These are phyloP conservation scores for Alternaria sp. DNA, from an alignment of 2,329 filamentous ascomycete species.

Conservation along the genomic window DNA sequence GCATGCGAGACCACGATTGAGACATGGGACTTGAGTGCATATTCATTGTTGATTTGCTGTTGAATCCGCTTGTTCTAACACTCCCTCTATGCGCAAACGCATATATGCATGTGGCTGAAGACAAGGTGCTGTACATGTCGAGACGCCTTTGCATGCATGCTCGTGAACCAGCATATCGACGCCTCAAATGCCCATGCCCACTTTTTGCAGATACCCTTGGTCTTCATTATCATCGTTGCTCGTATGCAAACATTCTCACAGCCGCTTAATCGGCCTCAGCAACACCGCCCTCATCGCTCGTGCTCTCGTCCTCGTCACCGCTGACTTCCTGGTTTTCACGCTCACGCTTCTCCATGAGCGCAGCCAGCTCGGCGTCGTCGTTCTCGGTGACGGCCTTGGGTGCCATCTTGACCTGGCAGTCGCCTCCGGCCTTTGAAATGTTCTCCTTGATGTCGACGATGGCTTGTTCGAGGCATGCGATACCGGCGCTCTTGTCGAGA, in stretches of 20 bases:
- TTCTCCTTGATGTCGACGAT: slow-evolving; percentile 84
- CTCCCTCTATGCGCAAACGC: not conserved
- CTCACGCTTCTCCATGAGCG: slow-evolving; percentile 98
- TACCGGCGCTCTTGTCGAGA: slow-evolving; percentile 88
- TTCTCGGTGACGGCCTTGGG: slow-evolving; percentile 99
- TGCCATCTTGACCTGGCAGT: slow-evolving; percentile 93
- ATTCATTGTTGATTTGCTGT: slow-evolving; percentile 2
- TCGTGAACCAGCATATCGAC: slow-evolving; percentile 21
- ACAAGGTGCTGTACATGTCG: slow-evolving; percentile 20
- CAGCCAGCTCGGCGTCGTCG: slow-evolving; percentile 95
- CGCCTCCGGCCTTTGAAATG: slow-evolving; percentile 79
- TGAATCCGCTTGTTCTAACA: not conserved
- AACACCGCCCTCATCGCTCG: slow-evolving; percentile 81
- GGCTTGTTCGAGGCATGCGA: slow-evolving; percentile 82
- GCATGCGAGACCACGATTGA: not conserved
- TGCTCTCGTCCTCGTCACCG: slow-evolving; percentile 94
- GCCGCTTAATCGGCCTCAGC: slow-evolving; percentile 43
- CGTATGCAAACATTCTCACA: slow-evolving; percentile 13
- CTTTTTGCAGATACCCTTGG: slow-evolving; percentile 30
- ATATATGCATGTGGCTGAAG: not conserved
- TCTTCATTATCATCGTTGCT: slow-evolving; percentile 22
- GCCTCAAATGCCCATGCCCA: slow-evolving; percentile 37
- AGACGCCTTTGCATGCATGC: slow-evolving; percentile 23
- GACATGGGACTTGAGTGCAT: not conserved
- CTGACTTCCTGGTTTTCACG: slow-evolving; percentile 97